Evolutionary conservation across 2,329 filamentous ascomycete species (phyloP).

Genomic region (Pyricularia pennisetigena): DNA sequence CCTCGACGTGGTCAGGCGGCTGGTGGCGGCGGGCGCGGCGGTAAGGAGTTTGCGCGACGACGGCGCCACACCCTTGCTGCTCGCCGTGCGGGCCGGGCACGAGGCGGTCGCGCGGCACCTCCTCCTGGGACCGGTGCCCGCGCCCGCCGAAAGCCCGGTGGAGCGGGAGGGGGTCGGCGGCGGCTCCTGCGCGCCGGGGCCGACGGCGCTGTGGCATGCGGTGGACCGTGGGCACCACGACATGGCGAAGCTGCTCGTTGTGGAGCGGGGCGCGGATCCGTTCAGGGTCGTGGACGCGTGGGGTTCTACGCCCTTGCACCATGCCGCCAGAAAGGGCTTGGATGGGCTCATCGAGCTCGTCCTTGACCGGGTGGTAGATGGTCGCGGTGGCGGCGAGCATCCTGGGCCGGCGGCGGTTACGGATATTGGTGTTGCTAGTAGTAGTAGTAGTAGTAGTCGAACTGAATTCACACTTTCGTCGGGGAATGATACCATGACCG

Average conservation of each 20-base stretch:
- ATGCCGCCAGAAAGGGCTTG: conserved; percentile 17
- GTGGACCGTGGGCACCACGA: conserved; percentile 9
- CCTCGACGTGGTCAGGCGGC: conserved; percentile 11
- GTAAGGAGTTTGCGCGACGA: conserved; percentile 14
- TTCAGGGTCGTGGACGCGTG: conserved; percentile 10
- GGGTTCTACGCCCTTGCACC: conserved; percentile 18
- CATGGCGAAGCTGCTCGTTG: conserved; percentile 12
- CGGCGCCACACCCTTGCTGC: conserved; percentile 14
- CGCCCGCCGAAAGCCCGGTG: conserved; percentile 1
- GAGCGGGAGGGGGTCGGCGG: not conserved
- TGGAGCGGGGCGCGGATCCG: conserved; percentile 11
- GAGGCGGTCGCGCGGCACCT: conserved; percentile 12
- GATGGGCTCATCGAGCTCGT: conserved; percentile 13
- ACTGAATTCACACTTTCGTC: not conserved
- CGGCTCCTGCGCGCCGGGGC: not conserved
- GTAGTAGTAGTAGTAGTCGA: not conserved
- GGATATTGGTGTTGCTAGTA: not conserved
- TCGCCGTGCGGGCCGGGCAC: conserved; percentile 13
- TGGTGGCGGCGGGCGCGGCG: conserved; percentile 12
- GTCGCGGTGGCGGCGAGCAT: not conserved
- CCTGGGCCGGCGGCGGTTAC: not conserved
- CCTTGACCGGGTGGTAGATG: not conserved
- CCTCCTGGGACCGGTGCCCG: not conserved
- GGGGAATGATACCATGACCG: not conserved
- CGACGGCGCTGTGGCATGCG: conserved; percentile 9